Percentiles rank a stretch among this genome's conserved stretches.
These are phyloP conservation scores for Steccherinum ochraceum DNA, from an alignment of 768 basidiomycete species.

Conservation along the genomic window DNA sequence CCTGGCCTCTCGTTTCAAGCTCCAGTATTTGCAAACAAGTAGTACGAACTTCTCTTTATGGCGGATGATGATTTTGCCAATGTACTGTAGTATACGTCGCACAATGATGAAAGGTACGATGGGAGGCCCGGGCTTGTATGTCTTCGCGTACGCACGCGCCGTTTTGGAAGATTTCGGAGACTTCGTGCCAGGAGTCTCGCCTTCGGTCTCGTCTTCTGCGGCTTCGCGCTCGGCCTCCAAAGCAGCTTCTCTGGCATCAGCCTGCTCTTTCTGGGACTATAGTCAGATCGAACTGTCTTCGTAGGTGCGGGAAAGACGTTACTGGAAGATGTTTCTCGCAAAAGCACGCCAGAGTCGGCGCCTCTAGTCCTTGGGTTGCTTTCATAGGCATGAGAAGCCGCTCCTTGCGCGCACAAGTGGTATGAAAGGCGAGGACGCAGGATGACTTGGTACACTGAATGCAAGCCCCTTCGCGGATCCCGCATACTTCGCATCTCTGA, in stretches of 20 bases:
- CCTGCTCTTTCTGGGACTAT: slow-evolving; percentile 57
- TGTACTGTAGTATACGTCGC: slow-evolving; percentile 72
- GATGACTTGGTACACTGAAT: slow-evolving; percentile 91
- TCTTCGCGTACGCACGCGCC: slow-evolving; percentile 87
- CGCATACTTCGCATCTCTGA: slow-evolving; percentile 62
- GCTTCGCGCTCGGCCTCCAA: slow-evolving; percentile 43
- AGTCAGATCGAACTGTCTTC: not conserved
- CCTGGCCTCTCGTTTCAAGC: slow-evolving; percentile 89
- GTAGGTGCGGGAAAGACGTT: slow-evolving; percentile 20
- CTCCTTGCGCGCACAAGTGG: slow-evolving; percentile 87
- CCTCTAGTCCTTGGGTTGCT: slow-evolving; percentile 66
- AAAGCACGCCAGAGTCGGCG: slow-evolving; percentile 66
- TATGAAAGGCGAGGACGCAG: slow-evolving; percentile 92
- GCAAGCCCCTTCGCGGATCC: slow-evolving; percentile 68
- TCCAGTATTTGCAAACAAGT: slow-evolving; percentile 89
- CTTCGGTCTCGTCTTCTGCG: slow-evolving; percentile 29
- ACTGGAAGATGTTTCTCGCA: slow-evolving; percentile 93
- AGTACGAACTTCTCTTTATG: slow-evolving; percentile 76
- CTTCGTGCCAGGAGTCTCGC: slow-evolving; percentile 21
- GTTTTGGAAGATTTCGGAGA: slow-evolving; percentile 57
- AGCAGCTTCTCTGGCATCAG: slow-evolving; percentile 51
- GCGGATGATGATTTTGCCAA: slow-evolving; percentile 57
- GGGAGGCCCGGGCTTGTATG: slow-evolving; percentile 88
- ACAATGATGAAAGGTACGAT: slow-evolving; percentile 83
- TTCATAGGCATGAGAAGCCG: slow-evolving; percentile 87